A percentile compares a stretch with the other conserved stretches of the same genome.
phyloP scores from a whole-genome alignment of 1,284 basidiomycete species.

The Austroboletus niveus region DNA sequence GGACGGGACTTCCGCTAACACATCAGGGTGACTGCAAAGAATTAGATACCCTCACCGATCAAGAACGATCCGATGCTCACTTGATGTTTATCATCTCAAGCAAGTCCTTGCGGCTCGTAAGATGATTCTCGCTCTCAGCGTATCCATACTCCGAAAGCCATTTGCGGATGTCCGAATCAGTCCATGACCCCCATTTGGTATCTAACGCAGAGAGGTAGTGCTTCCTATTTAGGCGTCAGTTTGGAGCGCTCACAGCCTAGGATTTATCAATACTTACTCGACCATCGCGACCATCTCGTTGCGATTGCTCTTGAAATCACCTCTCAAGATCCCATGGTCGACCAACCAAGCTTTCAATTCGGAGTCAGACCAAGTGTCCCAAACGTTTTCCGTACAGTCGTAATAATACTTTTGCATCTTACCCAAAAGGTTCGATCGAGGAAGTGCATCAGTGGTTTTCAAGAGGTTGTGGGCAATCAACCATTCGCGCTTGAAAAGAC shows the following conservation, averaged over 20 bases:
- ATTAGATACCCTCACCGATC: not conserved
- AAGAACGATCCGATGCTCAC: slow-evolving; percentile 34
- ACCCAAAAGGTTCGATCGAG: slow-evolving; percentile 64
- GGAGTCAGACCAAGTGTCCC: slow-evolving; percentile 69
- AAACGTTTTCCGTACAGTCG: slow-evolving; percentile 55
- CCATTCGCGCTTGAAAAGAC: slow-evolving; percentile 65
- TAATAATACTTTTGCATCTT: slow-evolving; percentile 85
- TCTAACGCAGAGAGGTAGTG: slow-evolving; percentile 74
- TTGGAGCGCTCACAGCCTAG: not conserved
- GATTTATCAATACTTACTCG: slow-evolving; percentile 39
- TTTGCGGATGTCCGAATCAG: slow-evolving; percentile 70
- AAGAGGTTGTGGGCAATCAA: slow-evolving; percentile 66
- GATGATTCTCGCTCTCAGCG: slow-evolving; percentile 45
- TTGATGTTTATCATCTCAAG: slow-evolving; percentile 66
- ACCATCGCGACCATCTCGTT: slow-evolving; percentile 80
- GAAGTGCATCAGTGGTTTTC: slow-evolving; percentile 14
- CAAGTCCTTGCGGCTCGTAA: slow-evolving; percentile 73
- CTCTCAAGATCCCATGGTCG: slow-evolving; percentile 65
- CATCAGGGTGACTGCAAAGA: slow-evolving; percentile 16
- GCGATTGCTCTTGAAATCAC: slow-evolving; percentile 64
- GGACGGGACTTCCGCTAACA: slow-evolving; percentile 44
- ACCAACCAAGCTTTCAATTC: slow-evolving; percentile 72
- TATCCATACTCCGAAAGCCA: slow-evolving; percentile 81
- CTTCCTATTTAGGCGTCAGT: slow-evolving; percentile 42
- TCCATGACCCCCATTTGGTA: slow-evolving; percentile 73